Conservation (phyloP, 2,329 filamentous ascomycete species). For the Pseudonectria foliicola region DNA sequence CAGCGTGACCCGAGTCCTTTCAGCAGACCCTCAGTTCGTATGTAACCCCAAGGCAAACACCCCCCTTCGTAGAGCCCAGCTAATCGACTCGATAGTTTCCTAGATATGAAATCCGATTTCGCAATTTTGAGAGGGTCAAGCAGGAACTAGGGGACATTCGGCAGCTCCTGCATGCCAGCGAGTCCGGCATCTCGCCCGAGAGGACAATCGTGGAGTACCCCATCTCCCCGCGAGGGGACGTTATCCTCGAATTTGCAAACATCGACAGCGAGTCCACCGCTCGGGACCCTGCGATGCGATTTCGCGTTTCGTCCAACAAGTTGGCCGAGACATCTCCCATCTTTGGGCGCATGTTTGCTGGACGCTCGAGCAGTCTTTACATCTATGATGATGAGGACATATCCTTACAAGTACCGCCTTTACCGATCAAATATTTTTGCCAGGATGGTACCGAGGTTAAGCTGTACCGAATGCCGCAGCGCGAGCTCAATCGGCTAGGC, state of each 20-base stretch:
- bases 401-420: constrained; percentile 26
- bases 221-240: constrained; percentile 40
- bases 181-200: constrained; percentile 34
- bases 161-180: constrained; percentile 32
- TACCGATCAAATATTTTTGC: constrained; percentile 30
- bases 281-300: constrained; percentile 36
- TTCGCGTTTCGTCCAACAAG: constrained; percentile 44
- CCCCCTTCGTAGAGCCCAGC: neutral
- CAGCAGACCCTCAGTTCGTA: constrained; percentile 37
- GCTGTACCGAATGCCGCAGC: constrained; percentile 47
- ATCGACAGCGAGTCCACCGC: constrained; percentile 22
- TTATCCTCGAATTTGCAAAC: constrained; percentile 46
- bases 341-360: constrained; percentile 41
- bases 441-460: constrained; percentile 37
- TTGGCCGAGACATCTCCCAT: constrained; percentile 45
- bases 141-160: constrained; percentile 34
- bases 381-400: constrained; percentile 32
- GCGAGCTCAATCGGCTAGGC: constrained; percentile 35
- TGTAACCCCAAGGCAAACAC: constrained; percentile 6
- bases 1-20: constrained; percentile 35
- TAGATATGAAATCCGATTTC: constrained; percentile 40
- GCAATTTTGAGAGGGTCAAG: constrained; percentile 39
- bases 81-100: constrained; percentile 25
- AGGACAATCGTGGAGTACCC: constrained; percentile 34
- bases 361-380: constrained; percentile 21